Percentiles rank a stretch among this genome's conserved stretches.
Evolutionary conservation across 345 rosid species (phyloP).

Genomic region (Gossypium stocksii): DNA sequence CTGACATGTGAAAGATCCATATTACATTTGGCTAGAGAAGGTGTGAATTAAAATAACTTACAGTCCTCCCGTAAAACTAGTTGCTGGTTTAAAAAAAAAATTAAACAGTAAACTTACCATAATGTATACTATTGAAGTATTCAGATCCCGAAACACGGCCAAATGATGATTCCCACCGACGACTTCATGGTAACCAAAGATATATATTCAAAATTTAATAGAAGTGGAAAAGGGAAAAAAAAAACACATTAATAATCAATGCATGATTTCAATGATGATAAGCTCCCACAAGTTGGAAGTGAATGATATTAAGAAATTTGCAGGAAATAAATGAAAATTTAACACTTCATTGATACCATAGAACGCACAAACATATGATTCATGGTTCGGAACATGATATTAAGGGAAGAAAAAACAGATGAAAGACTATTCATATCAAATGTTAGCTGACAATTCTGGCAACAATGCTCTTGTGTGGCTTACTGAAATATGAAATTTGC

Average conservation of each 20-base stretch:
- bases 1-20: neutral
- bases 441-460: neutral
- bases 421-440: neutral
- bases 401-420: neutral
- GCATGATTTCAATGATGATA: neutral
- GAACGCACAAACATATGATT: neutral
- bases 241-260: constrained; percentile 11
- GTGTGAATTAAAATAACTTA: neutral
- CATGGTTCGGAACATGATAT: neutral
- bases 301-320: neutral
- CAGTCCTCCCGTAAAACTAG: neutral
- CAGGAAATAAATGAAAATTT: neutral
- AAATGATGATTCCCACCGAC: constrained; percentile 82
- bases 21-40: neutral
- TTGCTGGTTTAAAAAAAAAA: neutral
- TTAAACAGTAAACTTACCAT: constrained; percentile 36
- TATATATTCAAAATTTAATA: constrained; percentile 2
- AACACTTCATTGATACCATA: neutral
- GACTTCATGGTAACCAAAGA: constrained; percentile 26
- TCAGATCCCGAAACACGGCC: constrained; percentile 80
- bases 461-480: neutral
- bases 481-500: neutral
- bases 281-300: neutral
- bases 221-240: neutral
- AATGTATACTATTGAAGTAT: constrained; percentile 60